Conservation (phyloP, 768 basidiomycete species). For the Crepidotus variabilis region DNA sequence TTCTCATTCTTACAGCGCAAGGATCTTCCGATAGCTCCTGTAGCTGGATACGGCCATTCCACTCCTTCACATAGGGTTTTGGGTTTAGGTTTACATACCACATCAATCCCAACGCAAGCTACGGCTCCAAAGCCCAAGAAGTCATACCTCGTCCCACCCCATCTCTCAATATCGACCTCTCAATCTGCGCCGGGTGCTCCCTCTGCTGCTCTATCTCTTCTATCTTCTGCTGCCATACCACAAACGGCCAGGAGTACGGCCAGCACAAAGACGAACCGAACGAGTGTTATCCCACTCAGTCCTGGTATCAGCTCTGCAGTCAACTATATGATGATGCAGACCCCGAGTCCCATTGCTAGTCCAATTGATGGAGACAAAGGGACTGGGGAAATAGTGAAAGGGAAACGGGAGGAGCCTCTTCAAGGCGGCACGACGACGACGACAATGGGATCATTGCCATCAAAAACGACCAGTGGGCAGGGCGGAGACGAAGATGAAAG, state of each 20-base stretch:
- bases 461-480: too few relatives aligned
- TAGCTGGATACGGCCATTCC: too few relatives aligned
- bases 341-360: neutral
- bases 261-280: slow-evolving; percentile 24
- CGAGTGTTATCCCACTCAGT: slow-evolving; percentile 53
- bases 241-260: too few relatives aligned
- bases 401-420: neutral
- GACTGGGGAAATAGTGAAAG: slow-evolving; percentile 7
- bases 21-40: too few relatives aligned
- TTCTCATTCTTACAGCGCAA: too few relatives aligned
- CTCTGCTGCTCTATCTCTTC: too few relatives aligned
- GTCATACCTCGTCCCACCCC: neutral
- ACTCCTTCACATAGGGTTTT: too few relatives aligned
- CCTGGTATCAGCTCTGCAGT: slow-evolving; percentile 58
- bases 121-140: neutral
- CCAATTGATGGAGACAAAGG: slow-evolving; percentile 16
- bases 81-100: neutral
- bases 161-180: neutral
- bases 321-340: slow-evolving; percentile 43
- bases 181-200: neutral
- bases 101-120: neutral
- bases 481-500: too few relatives aligned
- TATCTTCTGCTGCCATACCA: too few relatives aligned
- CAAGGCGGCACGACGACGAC: too few relatives aligned
- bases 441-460: too few relatives aligned